Percentiles rank a stretch among this genome's conserved stretches.
Conservation (phyloP, 495 filamentous ascomycete genomes). For the Penicillium cinerascens region DNA sequence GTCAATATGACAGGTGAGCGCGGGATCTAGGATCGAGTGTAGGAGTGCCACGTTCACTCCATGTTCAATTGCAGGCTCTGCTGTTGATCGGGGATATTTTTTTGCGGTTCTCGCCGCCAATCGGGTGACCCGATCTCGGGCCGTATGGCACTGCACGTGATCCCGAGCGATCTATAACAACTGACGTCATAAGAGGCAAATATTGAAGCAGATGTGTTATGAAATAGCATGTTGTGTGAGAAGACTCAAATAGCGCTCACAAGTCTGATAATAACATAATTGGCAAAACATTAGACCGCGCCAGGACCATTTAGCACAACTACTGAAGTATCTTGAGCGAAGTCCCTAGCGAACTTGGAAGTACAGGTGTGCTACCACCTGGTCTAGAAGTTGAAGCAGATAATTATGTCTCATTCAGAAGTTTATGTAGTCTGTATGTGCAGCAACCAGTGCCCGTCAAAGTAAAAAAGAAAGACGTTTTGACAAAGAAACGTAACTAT, state of each 20-base stretch:
- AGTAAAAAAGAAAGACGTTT: constrained; percentile 10
- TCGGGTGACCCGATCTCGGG: constrained; percentile 22
- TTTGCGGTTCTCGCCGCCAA: constrained; percentile 27
- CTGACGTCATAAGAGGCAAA: constrained; percentile 8
- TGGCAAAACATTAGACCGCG: no score
- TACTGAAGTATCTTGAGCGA: no score
- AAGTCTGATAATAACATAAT: no score
- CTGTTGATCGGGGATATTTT: constrained; percentile 24
- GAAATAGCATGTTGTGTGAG: not conserved
- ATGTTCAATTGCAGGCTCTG: constrained; percentile 11
- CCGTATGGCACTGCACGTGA: constrained; percentile 12
- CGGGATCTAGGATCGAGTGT: constrained; percentile 1
- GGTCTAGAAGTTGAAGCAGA: not conserved
- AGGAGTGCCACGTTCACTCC: constrained; percentile 9
- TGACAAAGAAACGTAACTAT: constrained; percentile 6
- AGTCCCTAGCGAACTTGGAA: no score
- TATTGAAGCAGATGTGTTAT: not conserved
- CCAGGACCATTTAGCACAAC: no score
- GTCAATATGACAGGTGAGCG: not conserved
- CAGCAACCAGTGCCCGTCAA: constrained; percentile 26
- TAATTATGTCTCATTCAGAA: constrained; percentile 23
- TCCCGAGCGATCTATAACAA: constrained; percentile 2
- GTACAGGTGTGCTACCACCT: no score
- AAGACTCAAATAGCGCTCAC: no score
- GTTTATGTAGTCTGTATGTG: constrained; percentile 19